phyloP scores from a whole-genome alignment of 2,329 filamentous ascomycete genomes.

The Colletotrichum abscissum region DNA sequence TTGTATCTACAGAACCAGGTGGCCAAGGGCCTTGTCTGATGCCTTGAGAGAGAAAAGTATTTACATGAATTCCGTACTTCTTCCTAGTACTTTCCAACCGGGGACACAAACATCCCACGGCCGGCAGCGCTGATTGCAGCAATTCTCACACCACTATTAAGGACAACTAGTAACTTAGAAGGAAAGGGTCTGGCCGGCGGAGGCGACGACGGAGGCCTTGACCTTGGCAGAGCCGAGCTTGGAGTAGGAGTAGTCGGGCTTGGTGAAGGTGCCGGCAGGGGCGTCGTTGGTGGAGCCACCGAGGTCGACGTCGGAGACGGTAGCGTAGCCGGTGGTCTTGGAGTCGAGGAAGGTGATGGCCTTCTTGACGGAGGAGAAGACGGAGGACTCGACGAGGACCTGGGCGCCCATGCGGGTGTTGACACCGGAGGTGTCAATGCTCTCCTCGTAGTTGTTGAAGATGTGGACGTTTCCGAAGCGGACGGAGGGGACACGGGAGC shows the following conservation, averaged over 20 bases:
- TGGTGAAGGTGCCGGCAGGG: slow-evolving; percentile 60
- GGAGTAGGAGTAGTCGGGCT: slow-evolving; percentile 61
- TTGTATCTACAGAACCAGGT: slow-evolving; percentile 8
- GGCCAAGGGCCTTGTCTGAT: background rate
- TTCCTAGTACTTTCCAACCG: background rate
- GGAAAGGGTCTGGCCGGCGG: slow-evolving; percentile 51
- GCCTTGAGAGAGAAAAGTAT: slow-evolving; percentile 28
- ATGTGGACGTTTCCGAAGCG: slow-evolving; percentile 75
- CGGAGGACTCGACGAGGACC: slow-evolving; percentile 67
- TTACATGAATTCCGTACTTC: slow-evolving; percentile 29
- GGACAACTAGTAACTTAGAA: slow-evolving; percentile 39
- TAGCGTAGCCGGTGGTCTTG: slow-evolving; percentile 52
- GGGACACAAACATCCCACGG: background rate
- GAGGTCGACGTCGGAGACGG: slow-evolving; percentile 54
- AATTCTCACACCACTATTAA: background rate
- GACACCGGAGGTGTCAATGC: slow-evolving; percentile 56
- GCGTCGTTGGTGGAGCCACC: slow-evolving; percentile 60
- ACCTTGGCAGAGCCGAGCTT: slow-evolving; percentile 60
- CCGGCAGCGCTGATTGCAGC: slow-evolving; percentile 16
- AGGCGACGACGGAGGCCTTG: slow-evolving; percentile 52
- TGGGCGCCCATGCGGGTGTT: slow-evolving; percentile 69
- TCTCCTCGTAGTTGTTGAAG: slow-evolving; percentile 62
- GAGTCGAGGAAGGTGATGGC: slow-evolving; percentile 54
- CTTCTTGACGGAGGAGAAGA: slow-evolving; percentile 54
- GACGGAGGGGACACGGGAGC: slow-evolving; percentile 71